These are phyloP conservation scores for Russula foetens DNA, from an alignment of 768 basidiomycete species.

Conservation along the genomic window DNA sequence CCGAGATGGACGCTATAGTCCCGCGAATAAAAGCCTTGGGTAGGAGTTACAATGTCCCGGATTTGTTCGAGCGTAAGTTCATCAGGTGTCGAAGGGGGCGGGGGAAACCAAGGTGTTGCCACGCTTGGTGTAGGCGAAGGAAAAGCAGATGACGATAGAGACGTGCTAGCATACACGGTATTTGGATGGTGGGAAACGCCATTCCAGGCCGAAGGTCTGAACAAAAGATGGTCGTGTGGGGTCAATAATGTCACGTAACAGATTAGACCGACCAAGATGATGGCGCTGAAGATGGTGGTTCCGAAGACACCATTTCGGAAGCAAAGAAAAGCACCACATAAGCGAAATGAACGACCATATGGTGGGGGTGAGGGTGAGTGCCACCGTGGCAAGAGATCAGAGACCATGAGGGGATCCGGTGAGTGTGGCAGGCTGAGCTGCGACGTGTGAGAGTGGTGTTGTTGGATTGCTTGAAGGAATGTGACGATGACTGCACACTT, in stretches of 20 bases:
- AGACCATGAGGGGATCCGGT: background rate
- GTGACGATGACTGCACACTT: background rate
- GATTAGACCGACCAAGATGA: background rate
- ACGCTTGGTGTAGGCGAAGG: too few species aligned
- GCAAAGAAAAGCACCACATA: background rate
- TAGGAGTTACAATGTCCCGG: conserved; percentile 28
- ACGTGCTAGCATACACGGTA: background rate
- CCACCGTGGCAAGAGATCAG: background rate
- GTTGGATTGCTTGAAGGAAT: background rate
- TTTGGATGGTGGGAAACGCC: background rate
- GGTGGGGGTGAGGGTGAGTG: background rate
- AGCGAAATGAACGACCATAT: background rate
- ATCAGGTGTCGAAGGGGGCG: background rate
- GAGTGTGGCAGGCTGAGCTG: too few species aligned
- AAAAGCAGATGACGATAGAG: background rate
- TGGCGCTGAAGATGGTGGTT: background rate
- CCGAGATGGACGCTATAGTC: conserved; percentile 38
- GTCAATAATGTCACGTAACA: conserved; percentile 1
- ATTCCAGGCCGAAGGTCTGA: background rate
- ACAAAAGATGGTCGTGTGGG: background rate
- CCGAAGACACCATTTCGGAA: background rate
- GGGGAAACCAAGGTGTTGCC: too few species aligned
- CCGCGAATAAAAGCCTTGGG: conserved; percentile 36
- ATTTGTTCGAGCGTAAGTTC: conserved; percentile 28
- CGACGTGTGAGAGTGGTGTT: background rate